Evolutionary conservation across 2,329 filamentous ascomycete genomes (phyloP).

Genomic region (Fusarium sp.): DNA sequence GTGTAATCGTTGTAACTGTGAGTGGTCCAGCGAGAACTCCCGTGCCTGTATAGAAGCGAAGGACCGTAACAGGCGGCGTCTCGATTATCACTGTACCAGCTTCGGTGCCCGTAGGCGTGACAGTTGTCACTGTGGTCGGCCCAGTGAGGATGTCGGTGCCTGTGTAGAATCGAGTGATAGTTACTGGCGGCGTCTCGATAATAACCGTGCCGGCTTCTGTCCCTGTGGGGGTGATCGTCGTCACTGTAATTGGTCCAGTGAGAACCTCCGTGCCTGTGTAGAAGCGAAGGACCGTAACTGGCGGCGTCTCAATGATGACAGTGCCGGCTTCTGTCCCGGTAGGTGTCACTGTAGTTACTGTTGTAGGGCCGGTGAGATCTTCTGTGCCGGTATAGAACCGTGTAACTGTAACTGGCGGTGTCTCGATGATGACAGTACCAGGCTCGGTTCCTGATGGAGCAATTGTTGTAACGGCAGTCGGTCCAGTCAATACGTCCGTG

Average conservation of each 20-base stretch:
- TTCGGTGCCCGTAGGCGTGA: not conserved
- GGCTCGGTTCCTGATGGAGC: not conserved
- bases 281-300: not conserved
- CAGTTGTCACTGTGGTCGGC: not conserved
- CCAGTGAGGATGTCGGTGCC: not conserved
- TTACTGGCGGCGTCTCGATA: not conserved
- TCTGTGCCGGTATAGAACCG: not conserved
- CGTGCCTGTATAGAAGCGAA: slow-evolving; percentile 1
- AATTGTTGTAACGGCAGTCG: not conserved
- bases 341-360: not conserved
- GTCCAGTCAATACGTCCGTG: not conserved
- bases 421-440: not conserved
- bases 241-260: not conserved
- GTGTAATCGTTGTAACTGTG: not conserved
- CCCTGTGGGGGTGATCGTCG: not conserved
- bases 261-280: not conserved
- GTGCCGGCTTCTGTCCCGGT: not conserved
- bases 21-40: not conserved
- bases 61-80: not conserved
- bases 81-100: not conserved
- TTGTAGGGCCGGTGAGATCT: accelerated
- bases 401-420: not conserved
- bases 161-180: not conserved
- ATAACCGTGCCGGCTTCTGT: not conserved
- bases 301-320: not conserved